Conservation (phyloP, 192 early-diverging fungal species). For the Physocladia obscura region DNA sequence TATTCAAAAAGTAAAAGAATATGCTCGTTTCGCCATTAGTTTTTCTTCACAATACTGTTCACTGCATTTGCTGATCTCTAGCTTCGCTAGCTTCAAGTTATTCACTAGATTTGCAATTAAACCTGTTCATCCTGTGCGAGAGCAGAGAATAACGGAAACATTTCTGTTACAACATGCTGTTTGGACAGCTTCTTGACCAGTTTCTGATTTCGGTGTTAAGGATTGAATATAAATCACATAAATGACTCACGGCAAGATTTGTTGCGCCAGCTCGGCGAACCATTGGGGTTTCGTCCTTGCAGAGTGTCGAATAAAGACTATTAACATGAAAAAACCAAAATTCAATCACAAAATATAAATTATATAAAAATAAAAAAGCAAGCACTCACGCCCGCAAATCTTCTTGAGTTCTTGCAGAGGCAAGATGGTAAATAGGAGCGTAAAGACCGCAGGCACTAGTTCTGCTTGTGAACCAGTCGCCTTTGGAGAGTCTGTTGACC, state of each 20-base stretch:
- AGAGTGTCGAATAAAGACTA: slow-evolving; percentile 71
- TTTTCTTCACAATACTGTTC: too few species aligned
- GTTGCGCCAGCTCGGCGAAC: slow-evolving; percentile 92
- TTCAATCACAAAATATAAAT: background rate
- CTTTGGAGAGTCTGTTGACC: slow-evolving; percentile 83
- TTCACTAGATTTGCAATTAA: too few species aligned
- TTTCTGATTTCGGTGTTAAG: slow-evolving; percentile 44
- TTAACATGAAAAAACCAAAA: background rate
- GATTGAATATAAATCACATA: background rate
- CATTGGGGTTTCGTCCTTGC: slow-evolving; percentile 96
- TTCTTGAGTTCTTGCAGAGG: slow-evolving; percentile 71
- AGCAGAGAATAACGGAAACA: slow-evolving; percentile 83
- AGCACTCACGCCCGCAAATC: slow-evolving; percentile 76
- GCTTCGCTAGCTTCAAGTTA: too few species aligned
- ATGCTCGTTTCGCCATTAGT: too few species aligned
- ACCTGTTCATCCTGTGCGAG: slow-evolving; percentile 73
- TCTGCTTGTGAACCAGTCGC: slow-evolving; percentile 98
- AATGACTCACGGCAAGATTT: slow-evolving; percentile 64
- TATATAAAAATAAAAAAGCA: background rate
- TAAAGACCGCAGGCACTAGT: slow-evolving; percentile 92
- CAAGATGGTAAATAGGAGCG: slow-evolving; percentile 75
- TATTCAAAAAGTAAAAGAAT: slow-evolving; percentile 17
- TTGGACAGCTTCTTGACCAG: slow-evolving; percentile 70
- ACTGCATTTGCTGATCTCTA: too few species aligned
- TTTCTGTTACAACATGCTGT: slow-evolving; percentile 78